Evolutionary conservation across 1,139 yeast species (phyloP), one percentile per base, ranked within the genome.

Genomic region (Diutina scorzettiae): DNA sequence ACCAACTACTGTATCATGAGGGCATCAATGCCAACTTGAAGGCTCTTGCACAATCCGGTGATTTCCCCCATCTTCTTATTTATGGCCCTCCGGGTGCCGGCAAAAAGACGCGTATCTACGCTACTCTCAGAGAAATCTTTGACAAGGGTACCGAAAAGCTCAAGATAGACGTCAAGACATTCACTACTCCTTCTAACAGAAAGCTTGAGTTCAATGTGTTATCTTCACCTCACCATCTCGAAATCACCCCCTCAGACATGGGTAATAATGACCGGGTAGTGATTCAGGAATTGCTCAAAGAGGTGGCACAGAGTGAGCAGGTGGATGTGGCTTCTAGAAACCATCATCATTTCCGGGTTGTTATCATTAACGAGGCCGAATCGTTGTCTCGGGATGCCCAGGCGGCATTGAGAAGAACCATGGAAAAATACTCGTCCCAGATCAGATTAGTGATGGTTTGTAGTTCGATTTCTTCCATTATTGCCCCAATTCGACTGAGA

Each of bases 1-100:
- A 70, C 11, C 69, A 69, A 32, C 67, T 91, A 44, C 76, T 79
- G 44, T 89, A 73, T 57, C 95, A 87, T 55, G 63, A 61, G 1
- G 70, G 69, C 5, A 73, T 89, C 28, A 78, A 95, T 0, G 61
- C 64, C 39, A 75, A 81, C 47, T 64, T 91, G 37, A 63, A 66
- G 44, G 78, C 93, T 1, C 63, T 84, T 42, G 79, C 86, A 2
- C 62, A 72, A 2, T 72, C 87, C 2, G 91, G 89, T 2, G 97
- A 93, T 57, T 81, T 91, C 56, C 99, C 99, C 3, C 98, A 91
- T 64, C 62, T 91, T 43, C 64, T 91, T 33, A 76, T 91, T 9
- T 89, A 89, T 57, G 99, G 99, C 0, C 97, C 98, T 1, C 78
- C 89, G 41, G 99, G 99, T 5, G 84, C 95, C 16, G 99, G 99